phyloP scores from a whole-genome alignment of 2,329 filamentous ascomycete species.

The Cercospora sp. region DNA sequence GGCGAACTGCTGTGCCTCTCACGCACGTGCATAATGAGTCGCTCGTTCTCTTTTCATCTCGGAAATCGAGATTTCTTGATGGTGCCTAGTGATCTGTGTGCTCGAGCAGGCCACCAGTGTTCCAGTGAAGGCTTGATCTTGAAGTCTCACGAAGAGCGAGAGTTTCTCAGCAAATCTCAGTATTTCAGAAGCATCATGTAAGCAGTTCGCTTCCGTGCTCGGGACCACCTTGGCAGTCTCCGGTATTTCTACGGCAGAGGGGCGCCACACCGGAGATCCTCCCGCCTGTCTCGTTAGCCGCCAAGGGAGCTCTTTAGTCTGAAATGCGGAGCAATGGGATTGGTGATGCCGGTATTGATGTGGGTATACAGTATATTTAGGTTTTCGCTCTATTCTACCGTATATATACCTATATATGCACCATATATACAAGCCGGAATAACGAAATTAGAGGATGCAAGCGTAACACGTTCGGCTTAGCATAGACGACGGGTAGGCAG shows the following conservation, averaged over 20 bases:
- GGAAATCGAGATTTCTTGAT: background rate
- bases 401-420: too few relatives aligned
- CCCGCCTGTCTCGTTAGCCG: background rate
- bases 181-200: background rate
- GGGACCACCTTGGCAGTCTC: background rate
- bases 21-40: background rate
- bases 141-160: background rate
- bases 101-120: too few relatives aligned
- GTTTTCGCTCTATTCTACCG: too few relatives aligned
- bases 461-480: too few relatives aligned
- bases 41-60: background rate
- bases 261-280: background rate
- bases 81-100: background rate
- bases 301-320: background rate
- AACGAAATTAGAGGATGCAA: too few relatives aligned
- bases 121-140: background rate
- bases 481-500: too few relatives aligned
- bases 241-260: background rate
- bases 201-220: background rate
- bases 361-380: too few relatives aligned
- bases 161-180: background rate
- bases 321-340: background rate
- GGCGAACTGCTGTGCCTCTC: background rate
- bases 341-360: too few relatives aligned
- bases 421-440: too few relatives aligned